Base-by-base conservation (phyloP, 1,139 yeast species). In the Scheffersomyces lignicola region DNA sequence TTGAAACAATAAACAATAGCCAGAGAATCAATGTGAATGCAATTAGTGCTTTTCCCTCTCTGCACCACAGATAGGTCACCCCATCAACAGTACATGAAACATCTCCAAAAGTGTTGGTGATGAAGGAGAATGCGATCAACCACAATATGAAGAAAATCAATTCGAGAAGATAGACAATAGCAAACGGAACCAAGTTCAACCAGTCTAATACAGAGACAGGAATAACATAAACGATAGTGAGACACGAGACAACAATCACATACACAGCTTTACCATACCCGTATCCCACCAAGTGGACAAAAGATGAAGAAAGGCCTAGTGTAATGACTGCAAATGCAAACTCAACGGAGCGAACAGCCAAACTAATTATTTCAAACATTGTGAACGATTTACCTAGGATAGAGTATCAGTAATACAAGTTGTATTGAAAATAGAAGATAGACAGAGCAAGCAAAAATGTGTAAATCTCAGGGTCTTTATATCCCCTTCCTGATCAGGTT, bases 21-120 rank as follows among this genome's bases (percentile, higher is more conserved):
- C 48, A 51, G 10, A 35, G 31, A 33, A 52, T 26, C 26, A 51
- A 42, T 9, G 49, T 32, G 27, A 51, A 38, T 5, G 51, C 49
- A 35, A 47, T 47, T 20, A 43, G 37, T 5, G 54, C 54, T 41
- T 51, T 47, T 7, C 52, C 50, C 10, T 43, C 24, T 28, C 31
- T 31, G 30, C 57, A 52, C 30, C 40, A 20, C 15, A 7, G n/a
- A 3, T 3, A 5, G 7, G 18, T 15, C n/a, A 9, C 7, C 7
- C 31, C 53, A 48, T 11, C 26, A 24, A 18, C 10, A 9, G 28
- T 8, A 24, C 28, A 24, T 8, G n/a, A 7, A 4, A 24, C 28
- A 5, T 38, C 11, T n/a, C 49, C 55, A 24, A 41, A 47, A 23
- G 20, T 31, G 31, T 47, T 23, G 10, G 38, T 30, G 10, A 35